Base-by-base conservation (phyloP, 1,284 basidiomycete species). In the Trichosporon sp. region DNA sequence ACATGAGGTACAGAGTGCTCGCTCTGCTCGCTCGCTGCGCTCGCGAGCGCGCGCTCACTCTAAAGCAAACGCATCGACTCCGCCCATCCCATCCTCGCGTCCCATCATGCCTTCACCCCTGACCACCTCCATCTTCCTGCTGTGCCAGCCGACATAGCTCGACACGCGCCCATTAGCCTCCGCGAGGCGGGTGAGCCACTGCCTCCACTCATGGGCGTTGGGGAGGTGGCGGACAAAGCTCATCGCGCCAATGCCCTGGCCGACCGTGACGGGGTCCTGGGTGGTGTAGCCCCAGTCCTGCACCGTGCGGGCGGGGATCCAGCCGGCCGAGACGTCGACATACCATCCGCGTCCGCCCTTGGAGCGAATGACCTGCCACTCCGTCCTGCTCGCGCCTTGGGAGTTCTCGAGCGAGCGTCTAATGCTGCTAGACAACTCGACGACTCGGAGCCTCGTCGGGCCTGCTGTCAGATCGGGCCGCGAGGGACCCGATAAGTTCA, bases 281-380 rank as follows among this genome's bases (percentile, higher is more conserved):
- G 58, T 46, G 27, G 54, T 36, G 16, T 61, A 62, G 14, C 68
- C 68, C 65, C 63, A 66, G 13, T 58, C 49, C 9, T 46, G 57
- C 25, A 69, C 59, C 11, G 60, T 61, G 60, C 58, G 33, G 36
- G 56, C 37, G 16, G 66, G 63, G 49, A 89, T 82, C 88, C 93
- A 95, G 2, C 89, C 91, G 59, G 88, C 88, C 14, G 90, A 89
- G 0, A 87, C 86, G 76, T 96, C 91, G 62, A 95, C 92, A 73
- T 95, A 96, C 94, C 95, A 99, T 2, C 93, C 95, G 46, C 95
- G 82, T 0, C 93, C 88, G 2, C 95, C 95, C 74, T 96, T 95
- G 73, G 91, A 94, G 70, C 87, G 85, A 37, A 98, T 84, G 64
- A 92, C 89, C 64, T 89, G 86, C 95, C 95, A 99, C 37, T 81